Percentiles rank a stretch among this genome's conserved stretches.
Conservation (phyloP, 2,329 filamentous ascomycete genomes). For the Cytospora schulzeri region DNA sequence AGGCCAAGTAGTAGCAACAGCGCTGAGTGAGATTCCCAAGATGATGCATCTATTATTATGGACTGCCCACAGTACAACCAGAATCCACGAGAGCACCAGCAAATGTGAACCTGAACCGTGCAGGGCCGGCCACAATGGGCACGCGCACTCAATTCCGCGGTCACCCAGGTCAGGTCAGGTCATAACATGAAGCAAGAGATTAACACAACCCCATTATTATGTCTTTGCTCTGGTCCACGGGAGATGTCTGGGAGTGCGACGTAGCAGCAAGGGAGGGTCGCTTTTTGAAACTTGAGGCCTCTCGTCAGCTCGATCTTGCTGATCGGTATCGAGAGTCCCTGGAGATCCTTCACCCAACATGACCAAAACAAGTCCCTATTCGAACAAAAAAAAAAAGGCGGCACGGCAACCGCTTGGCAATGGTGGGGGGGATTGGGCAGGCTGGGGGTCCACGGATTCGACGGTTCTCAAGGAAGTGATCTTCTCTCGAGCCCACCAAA, state of each 20-base stretch:
- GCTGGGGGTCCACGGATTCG: neutral
- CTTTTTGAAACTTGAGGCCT: slow-evolving; percentile 17
- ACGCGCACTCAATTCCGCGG: neutral
- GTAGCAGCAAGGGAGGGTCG: slow-evolving; percentile 8
- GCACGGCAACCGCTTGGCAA: slow-evolving; percentile 1
- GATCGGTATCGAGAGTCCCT: slow-evolving; percentile 21
- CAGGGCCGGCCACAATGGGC: neutral
- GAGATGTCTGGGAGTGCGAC: neutral
- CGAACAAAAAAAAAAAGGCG: slow-evolving; percentile 4
- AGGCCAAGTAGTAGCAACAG: neutral
- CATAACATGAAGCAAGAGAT: neutral
- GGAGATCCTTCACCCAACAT: slow-evolving; percentile 14
- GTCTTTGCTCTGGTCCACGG: neutral
- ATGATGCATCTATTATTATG: neutral
- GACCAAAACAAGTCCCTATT: neutral
- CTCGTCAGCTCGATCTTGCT: slow-evolving; percentile 16
- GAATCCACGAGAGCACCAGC: neutral
- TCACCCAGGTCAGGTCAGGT: neutral
- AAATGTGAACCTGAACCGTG: no score
- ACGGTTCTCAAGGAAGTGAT: slow-evolving; percentile 14
- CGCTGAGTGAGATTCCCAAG: neutral
- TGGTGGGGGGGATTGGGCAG: slow-evolving; percentile 10
- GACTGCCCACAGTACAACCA: neutral
- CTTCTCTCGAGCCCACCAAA: slow-evolving; percentile 14
- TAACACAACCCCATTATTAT: neutral